phyloP scores from a whole-genome alignment of 2,329 filamentous ascomycete species.

The Microsporum audouinii region DNA sequence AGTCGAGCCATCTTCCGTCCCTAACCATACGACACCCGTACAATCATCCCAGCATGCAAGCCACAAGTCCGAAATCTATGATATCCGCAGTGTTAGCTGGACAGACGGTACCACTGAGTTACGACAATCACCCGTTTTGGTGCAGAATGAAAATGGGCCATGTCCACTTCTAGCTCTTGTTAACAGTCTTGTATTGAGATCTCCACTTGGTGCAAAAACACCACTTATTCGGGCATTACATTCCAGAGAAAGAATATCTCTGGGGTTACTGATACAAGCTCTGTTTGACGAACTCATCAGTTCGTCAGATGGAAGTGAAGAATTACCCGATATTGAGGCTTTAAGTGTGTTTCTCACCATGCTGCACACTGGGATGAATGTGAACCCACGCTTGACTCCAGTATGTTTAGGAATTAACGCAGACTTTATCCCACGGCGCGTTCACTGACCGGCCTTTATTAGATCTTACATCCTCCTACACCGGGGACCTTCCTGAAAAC shows the following conservation, averaged over 20 bases:
- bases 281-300: conserved; percentile 91
- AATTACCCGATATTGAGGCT: conserved; percentile 75
- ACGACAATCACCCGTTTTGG: conserved; percentile 71
- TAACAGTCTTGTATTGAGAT: conserved; percentile 79
- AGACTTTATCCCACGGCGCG: conserved; percentile 2
- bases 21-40: background rate
- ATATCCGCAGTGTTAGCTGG: conserved; percentile 87
- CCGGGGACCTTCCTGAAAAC: conserved; percentile 80
- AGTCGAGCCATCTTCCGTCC: background rate
- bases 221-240: conserved; percentile 66
- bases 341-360: conserved; percentile 79
- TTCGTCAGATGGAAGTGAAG: conserved; percentile 52
- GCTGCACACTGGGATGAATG: conserved; percentile 93
- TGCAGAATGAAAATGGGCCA: conserved; percentile 89
- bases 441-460: conserved; percentile 30
- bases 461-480: conserved; percentile 23
- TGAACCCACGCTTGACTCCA: conserved; percentile 79
- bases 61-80: conserved; percentile 59
- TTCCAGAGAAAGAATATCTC: conserved; percentile 74
- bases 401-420: conserved; percentile 18
- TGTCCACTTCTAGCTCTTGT: conserved; percentile 88
- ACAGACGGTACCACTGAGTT: conserved; percentile 54
- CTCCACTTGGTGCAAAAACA: conserved; percentile 54
- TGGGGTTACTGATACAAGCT: conserved; percentile 74
- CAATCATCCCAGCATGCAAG: background rate